Base-by-base conservation (phyloP, 2,329 filamentous ascomycete genomes). In the Shiraia sp. region DNA sequence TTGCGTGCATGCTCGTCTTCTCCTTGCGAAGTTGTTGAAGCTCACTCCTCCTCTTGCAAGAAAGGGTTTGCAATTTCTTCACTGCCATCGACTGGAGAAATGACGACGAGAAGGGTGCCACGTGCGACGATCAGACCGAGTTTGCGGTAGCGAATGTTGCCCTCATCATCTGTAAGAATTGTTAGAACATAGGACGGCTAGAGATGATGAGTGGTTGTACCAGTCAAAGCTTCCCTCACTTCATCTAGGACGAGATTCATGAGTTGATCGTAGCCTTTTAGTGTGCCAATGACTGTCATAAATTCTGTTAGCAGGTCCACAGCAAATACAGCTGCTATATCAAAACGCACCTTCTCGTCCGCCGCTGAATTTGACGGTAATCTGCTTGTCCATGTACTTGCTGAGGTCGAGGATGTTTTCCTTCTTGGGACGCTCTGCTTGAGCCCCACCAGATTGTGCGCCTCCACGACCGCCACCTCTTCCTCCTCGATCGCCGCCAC, bases 231-330 rank as follows among this genome's bases (percentile, higher is more conserved):
- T 70, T 99, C 93, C 69, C 93, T 85, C 37, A 95, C 92, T 57
- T 97, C 88, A 64, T 97, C 93, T 42, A 99, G 77, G 17, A 99
- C 93, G 49, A 99, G 79, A 69, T 99, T 99, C 91, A 97, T 97
- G 47, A 99, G 79, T 60, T 93, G 91, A 69, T 99, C 93, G 70
- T 91, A 97, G 49, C 93, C 93, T 72, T 97, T 97, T 29, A 99
- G 78, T 1, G 83, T 89, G 37, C 93, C 93, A 36, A 84, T 86
- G 42, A 96, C 92, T 96, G 63, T 19, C 16, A 8, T 2, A 1
- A 15, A 13, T 22, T 22, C 8, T 12, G 49, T 60, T 29, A 60
- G 51, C 26, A 29, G 12, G 28, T 13, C 8, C 8, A 8, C 4
- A 22, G 8, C 4, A 8, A 22, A 22, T 4, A 22, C 4, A 22